Evolutionary conservation across 2,329 filamentous ascomycete genomes (phyloP), one percentile per base, ranked within the genome.

Genomic region (Pseudopyrenochaeta lycopersici): DNA sequence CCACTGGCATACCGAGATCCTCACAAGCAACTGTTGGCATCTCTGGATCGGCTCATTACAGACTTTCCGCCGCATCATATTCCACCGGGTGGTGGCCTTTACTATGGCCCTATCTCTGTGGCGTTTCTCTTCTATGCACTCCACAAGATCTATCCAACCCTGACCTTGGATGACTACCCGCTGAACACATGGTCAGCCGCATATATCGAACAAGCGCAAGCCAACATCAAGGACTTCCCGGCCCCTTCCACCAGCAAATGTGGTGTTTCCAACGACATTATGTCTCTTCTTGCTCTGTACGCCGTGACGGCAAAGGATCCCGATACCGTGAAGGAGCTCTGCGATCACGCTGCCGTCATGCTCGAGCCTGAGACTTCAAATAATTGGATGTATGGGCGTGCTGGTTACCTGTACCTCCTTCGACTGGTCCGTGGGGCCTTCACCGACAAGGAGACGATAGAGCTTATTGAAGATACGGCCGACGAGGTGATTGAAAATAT

Each of bases 401-500:
- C 88, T 1, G 89, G 89, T 0, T 84, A 86, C 47, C 77, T 91
- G 20, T 91, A 90, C 68, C 77, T 90, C 38, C 80, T 91, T 35
- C 81, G 89, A 1, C 75, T 90, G 52, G 84, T 90, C 30, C 83
- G 82, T 18, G 80, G 82, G 23, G 82, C 82, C 57, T 84, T 89
- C 40, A 72, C 80, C 0, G 77, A 81, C 29, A 75, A 77, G 14
- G 68, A 77, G 7, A 77, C 82, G 0, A 72, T 85, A 9, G 81
- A 88, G 47, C 73, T 81, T 23, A 79, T 85, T 54, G 77, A 81
- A 23, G 78, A 80, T 11, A 81, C 84, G 1, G 82, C 88, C 32
- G 77, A 79, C 9, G 80, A 83, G 50, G 78, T 90, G 1, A 82
- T 86, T 18, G 80, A 85, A 30, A 81, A 82, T 32, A 88, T 91